phyloP scores from a whole-genome alignment of 192 early-diverging fungal genomes.

The Gaertneriomyces semiglobifer region DNA sequence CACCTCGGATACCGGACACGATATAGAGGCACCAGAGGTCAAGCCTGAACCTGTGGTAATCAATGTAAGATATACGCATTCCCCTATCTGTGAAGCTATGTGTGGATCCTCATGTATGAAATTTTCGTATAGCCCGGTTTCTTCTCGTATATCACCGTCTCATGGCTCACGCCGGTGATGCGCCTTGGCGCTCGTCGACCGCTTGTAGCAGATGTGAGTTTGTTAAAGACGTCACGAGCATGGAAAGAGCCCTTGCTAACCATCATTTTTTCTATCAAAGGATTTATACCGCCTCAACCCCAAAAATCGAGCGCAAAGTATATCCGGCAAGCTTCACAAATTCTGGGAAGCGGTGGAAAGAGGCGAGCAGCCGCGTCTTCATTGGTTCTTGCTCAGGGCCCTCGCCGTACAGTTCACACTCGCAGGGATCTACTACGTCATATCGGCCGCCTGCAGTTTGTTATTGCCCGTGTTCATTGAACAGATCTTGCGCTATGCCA shows the following conservation, averaged over 20 bases:
- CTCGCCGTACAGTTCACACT: background rate
- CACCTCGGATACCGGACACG: too few species aligned
- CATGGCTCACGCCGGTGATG: slow-evolving; percentile 8
- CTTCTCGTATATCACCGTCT: too few species aligned
- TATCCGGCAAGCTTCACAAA: background rate
- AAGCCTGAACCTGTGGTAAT: too few species aligned
- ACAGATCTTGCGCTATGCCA: slow-evolving; percentile 11
- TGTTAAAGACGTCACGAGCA: too few species aligned
- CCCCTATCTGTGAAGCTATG: too few species aligned
- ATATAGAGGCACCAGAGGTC: too few species aligned
- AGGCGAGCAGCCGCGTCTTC: background rate
- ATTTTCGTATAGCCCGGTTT: too few species aligned
- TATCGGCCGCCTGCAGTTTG: background rate
- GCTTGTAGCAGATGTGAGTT: background rate
- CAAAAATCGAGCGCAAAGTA: background rate
- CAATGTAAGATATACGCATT: too few species aligned
- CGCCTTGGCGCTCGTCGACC: background rate
- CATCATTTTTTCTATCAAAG: background rate
- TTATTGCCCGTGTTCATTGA: slow-evolving; percentile 13
- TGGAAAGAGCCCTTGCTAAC: too few species aligned
- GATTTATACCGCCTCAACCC: slow-evolving; percentile 4
- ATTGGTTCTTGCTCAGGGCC: background rate
- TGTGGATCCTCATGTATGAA: too few species aligned
- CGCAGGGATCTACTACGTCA: background rate
- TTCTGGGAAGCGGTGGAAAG: slow-evolving; percentile 1